Percentiles rank a stretch among this genome's conserved stretches.
phyloP scores from a whole-genome alignment of 169 alveolate genomes.

The Prorocentrum cordatum region DNA sequence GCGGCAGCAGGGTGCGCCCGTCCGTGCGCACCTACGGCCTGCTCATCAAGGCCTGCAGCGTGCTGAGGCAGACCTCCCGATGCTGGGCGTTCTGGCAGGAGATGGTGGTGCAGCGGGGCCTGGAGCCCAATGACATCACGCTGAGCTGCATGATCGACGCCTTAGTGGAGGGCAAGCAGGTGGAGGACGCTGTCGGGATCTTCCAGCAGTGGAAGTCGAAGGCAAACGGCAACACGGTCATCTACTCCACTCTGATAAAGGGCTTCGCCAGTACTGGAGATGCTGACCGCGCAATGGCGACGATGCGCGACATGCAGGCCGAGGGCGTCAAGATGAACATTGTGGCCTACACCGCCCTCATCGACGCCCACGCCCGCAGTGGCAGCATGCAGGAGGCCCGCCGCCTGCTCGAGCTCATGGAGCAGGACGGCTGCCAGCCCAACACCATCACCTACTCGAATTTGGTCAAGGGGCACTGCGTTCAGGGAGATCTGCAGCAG shows the following conservation, averaged over 20 bases:
- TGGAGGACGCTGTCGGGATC: conserved; percentile 13
- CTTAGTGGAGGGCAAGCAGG: neutral
- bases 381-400: conserved; percentile 22
- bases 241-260: conserved; percentile 24
- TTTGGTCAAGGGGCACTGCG: conserved; percentile 47
- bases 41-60: conserved; percentile 7
- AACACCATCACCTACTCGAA: conserved; percentile 35
- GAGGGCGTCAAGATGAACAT: conserved; percentile 28
- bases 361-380: conserved; percentile 11
- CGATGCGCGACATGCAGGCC: conserved; percentile 21
- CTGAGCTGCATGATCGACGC: conserved; percentile 56
- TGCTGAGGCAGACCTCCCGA: conserved; percentile 11
- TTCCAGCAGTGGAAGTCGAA: conserved; percentile 10
- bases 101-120: conserved; percentile 47
- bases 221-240: conserved; percentile 38
- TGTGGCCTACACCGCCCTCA: conserved; percentile 45
- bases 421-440: conserved; percentile 19
- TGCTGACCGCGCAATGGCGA: conserved; percentile 44
- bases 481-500: conserved; percentile 18
- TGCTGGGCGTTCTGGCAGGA: conserved; percentile 48
- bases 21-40: conserved; percentile 33
- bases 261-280: conserved; percentile 31
- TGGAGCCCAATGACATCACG: conserved; percentile 13
- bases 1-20: neutral
- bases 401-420: neutral